Base-by-base conservation (phyloP, 2,329 filamentous ascomycete species). In the Colletotrichum viniferum region DNA sequence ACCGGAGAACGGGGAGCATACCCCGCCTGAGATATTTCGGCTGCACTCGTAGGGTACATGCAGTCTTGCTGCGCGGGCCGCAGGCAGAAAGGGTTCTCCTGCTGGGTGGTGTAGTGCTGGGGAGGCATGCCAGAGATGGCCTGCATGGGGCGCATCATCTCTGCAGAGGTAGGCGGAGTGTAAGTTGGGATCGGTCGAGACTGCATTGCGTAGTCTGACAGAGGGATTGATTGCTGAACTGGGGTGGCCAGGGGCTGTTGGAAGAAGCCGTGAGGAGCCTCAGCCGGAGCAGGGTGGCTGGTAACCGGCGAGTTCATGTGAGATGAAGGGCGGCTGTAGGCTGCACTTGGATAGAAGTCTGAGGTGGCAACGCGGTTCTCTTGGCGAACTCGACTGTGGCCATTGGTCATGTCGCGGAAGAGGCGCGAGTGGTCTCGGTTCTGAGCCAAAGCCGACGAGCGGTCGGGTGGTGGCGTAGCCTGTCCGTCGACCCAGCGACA, bases 91-190 rank as follows among this genome's bases (percentile, higher is more conserved):
- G 64, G 64, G 26, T 18, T 68, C 18, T 75, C 73, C 18, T 73
- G 73, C 34, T 75, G 73, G 8, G 69, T 75, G 3, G 69, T 75
- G 73, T 75, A 75, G 24, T 69, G 67, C 18, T 75, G 73, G 9
- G 69, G 48, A 14, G 73, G 73, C 13, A 73, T n/a, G 28, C 58
- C 58, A 34, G 69, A 56, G 16, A 73, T 32, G 5, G 69, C 52
- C 43, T 75, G 73, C 73, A 75, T 75, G 7, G 73, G 69, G 6
- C 73, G 73, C 69, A 75, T 75, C 56, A 75, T 73, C 56, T 75
- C 73, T 9, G 65, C 69, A 28, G 73, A 75, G 21, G 69, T 68
- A 7, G 73, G 69, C 6, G 73, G 69, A 2, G 73, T 66, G 58
- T 75, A 75, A 5, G 73, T 30, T 4, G 72, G 73, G 38, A 75